These are phyloP conservation scores for Aspergillus ibericus DNA, from an alignment of 2,329 filamentous ascomycete genomes.

Conservation along the genomic window DNA sequence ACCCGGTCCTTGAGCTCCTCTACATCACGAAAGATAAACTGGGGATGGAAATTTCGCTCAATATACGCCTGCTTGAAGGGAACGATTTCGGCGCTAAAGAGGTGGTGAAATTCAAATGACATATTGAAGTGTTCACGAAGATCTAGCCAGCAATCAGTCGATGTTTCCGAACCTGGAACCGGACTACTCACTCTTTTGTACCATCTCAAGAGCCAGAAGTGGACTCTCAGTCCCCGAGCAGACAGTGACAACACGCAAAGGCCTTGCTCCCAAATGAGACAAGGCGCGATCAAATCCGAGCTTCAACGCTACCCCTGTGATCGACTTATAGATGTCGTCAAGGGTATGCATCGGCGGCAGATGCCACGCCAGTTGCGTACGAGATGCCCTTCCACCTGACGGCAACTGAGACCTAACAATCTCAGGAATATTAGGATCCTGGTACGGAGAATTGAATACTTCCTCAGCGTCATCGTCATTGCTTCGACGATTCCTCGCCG, in stretches of 20 bases:
- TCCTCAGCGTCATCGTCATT: not conserved
- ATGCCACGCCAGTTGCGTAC: constrained; percentile 19
- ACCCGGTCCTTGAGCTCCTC: constrained; percentile 52
- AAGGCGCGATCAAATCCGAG: constrained; percentile 48
- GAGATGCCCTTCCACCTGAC: constrained; percentile 3
- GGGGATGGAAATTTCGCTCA: constrained; percentile 56
- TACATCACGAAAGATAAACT: constrained; percentile 60
- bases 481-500: not conserved
- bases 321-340: constrained; percentile 31
- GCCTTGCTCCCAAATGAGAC: constrained; percentile 33
- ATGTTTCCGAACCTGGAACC: not conserved
- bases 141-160: constrained; percentile 20
- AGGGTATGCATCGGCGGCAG: constrained; percentile 30
- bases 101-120: constrained; percentile 52
- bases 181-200: constrained; percentile 48
- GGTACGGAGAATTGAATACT: not conserved
- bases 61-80: constrained; percentile 66
- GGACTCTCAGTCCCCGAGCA: constrained; percentile 79
- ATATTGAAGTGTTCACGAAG: constrained; percentile 33
- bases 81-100: constrained; percentile 65
- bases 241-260: constrained; percentile 65
- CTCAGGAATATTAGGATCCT: constrained; percentile 24
- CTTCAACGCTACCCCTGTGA: constrained; percentile 25
- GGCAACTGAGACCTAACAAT: constrained; percentile 18
- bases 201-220: constrained; percentile 62